Evolutionary conservation across 2,329 filamentous ascomycete species (phyloP), one percentile per base, ranked within the genome.

Genomic region (Alternaria triticina): DNA sequence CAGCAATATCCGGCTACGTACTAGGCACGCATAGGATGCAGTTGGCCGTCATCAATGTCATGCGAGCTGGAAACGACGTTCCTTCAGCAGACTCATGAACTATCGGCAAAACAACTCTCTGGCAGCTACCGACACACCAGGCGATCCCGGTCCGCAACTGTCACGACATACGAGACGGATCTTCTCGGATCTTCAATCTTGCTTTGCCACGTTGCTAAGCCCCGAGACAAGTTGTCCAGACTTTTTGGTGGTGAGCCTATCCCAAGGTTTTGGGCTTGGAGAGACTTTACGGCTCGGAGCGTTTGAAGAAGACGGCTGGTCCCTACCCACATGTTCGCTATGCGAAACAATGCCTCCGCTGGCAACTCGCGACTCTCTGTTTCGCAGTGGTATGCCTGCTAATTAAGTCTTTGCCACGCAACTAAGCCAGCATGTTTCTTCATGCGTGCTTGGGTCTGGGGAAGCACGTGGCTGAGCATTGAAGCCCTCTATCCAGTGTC

Each of bases 321-420:
- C 58, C 52, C 33, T 56, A 61, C 57, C 59, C 36, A 57, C 47
- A 45, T 57, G 44, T 43, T 57, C 55, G 50, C 51, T 56, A 62
- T 68, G 61, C 64, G 60, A 65, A 61, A 67, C 59, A 54, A 40
- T 17, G 25, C 25, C 54, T 50, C 57, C 45, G 22, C 60, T 56
- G 23, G 51, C 54, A 54, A 36, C 66, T 63, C 40, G 15, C 22
- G 44, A 23, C 28, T 52, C 57, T 51, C 36, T 22, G 59, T 44
- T 17, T 54, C 59, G 23, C 51, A 50, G 46, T 45, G 27, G 40
- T 57, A 55, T 27, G 43, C 55, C 40, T 49, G 45, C 13, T 43
- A 55, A 25, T 30, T 45, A 23, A 23, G n/a, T 46, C 46, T 22
- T 44, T 52, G 40, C 47, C 43, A 52, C 56, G 54, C 44, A 44